phyloP scores from a whole-genome alignment of 331 rosid genomes.

The Malus hybrid region DNA sequence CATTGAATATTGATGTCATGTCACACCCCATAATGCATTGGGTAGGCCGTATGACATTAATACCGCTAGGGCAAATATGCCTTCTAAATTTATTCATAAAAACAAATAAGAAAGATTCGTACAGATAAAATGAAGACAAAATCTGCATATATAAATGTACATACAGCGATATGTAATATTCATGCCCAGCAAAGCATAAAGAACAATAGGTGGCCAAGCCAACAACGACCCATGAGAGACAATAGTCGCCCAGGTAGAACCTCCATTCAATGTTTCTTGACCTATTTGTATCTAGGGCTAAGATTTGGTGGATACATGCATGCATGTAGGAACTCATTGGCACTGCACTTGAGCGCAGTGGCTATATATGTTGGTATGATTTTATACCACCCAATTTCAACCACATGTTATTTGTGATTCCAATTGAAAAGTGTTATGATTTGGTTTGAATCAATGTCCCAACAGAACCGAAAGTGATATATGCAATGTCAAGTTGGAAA shows the following conservation, averaged over 20 bases:
- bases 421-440: not conserved
- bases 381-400: not conserved
- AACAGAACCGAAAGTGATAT: not conserved
- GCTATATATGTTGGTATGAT: not conserved
- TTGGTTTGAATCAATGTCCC: not conserved
- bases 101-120: not conserved
- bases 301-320: not conserved
- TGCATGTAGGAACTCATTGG: not conserved
- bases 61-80: not conserved
- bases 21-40: not conserved
- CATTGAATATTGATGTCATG: no score
- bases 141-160: not conserved
- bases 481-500: no score
- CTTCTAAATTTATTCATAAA: not conserved
- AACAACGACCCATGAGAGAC: no score
- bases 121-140: no score
- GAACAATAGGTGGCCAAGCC: no score
- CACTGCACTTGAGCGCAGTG: not conserved
- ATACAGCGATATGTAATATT: no score
- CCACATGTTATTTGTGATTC: not conserved
- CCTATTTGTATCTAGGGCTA: no score
- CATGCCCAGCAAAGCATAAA: no score
- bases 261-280: no score
- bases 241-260: no score
- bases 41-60: not conserved